These are phyloP conservation scores for Sporisorium scitamineum DNA, from an alignment of 1,284 basidiomycete species.

Conservation along the genomic window DNA sequence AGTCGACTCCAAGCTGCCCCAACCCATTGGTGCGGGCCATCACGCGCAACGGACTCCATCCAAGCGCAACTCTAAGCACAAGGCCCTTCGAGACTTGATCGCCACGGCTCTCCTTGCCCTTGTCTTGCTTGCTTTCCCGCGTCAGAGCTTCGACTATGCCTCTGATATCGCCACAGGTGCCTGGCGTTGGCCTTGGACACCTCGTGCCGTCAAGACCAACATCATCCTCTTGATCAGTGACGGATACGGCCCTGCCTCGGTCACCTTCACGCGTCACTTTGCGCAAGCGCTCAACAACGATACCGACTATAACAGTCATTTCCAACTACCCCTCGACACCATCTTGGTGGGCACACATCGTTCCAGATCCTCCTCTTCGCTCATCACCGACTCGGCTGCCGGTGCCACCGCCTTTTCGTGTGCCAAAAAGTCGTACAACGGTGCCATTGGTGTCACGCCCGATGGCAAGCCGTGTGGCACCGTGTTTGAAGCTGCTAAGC, in stretches of 20 bases:
- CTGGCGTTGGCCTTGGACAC: conserved; percentile 43
- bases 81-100: conserved; percentile 9
- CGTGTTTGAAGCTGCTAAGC: conserved; percentile 70
- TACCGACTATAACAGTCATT: conserved; percentile 27
- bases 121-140: not conserved
- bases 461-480: conserved; percentile 66
- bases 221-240: conserved; percentile 70
- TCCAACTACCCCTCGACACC: conserved; percentile 64
- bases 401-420: conserved; percentile 70
- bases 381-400: conserved; percentile 70
- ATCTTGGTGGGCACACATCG: conserved; percentile 68
- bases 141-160: conserved; percentile 12
- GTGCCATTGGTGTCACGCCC: conserved; percentile 67
- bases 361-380: conserved; percentile 66
- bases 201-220: conserved; percentile 56
- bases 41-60: not conserved
- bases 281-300: conserved; percentile 60
- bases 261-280: conserved; percentile 67
- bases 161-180: conserved; percentile 16
- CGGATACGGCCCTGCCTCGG: conserved; percentile 69
- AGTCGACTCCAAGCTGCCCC: conserved; percentile 19
- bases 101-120: conserved; percentile 12
- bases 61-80: not conserved
- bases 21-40: conserved; percentile 5
- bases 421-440: conserved; percentile 69